Conservation (phyloP, 768 basidiomycete species). For the Hirschioporus abietinus region DNA sequence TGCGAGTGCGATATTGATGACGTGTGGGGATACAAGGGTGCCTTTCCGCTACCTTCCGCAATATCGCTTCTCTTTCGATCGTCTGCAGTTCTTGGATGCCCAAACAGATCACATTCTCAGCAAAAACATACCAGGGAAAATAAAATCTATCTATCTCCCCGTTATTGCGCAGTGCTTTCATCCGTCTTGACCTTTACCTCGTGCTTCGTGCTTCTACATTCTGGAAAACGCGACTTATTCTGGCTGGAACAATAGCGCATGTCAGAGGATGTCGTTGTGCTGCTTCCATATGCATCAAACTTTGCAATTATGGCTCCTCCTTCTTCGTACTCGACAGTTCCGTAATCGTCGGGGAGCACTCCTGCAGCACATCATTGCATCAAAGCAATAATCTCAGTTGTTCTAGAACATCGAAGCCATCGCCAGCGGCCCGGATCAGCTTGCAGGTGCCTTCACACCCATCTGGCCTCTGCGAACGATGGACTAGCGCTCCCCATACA, state of each 20-base stretch:
- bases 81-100: background rate
- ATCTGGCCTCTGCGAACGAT: background rate
- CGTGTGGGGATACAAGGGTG: background rate
- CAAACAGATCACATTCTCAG: background rate
- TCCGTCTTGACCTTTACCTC: background rate
- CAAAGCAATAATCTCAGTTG: too few species aligned
- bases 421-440: background rate
- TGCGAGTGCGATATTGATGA: background rate
- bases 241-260: background rate
- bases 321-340: too few species aligned
- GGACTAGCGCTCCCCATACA: background rate
- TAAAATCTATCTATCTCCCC: background rate
- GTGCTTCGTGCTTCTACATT: background rate
- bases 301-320: background rate
- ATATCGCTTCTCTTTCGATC: background rate
- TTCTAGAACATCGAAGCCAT: background rate
- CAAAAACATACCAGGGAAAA: background rate
- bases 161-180: background rate
- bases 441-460: background rate
- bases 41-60: background rate
- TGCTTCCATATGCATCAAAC: background rate
- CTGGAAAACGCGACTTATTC: background rate
- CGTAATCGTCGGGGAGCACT: too few species aligned
- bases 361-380: too few species aligned
- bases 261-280: background rate